These are phyloP conservation scores for Leishmania aethiopica DNA, from an alignment of 208 protist genomes.

Conservation along the genomic window DNA sequence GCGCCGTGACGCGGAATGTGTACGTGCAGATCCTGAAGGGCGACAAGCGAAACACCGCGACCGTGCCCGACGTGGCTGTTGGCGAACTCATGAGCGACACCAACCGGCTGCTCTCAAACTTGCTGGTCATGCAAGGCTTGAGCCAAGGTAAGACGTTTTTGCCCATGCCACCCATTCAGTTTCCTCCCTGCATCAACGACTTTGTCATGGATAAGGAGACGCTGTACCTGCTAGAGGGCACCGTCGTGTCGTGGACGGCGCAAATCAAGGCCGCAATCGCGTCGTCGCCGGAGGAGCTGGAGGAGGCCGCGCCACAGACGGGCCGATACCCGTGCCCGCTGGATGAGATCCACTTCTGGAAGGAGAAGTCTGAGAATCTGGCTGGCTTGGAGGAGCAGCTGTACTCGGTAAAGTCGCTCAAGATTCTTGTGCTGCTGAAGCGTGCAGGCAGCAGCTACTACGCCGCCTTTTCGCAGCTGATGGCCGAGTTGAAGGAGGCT, in stretches of 20 bases:
- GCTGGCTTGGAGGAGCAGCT: constrained; percentile 93
- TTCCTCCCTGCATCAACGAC: constrained; percentile 83
- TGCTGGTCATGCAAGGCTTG: constrained; percentile 93
- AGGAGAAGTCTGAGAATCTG: constrained; percentile 94
- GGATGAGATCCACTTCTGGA: constrained; percentile 96
- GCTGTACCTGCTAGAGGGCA: constrained; percentile 92
- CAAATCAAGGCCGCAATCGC: constrained; percentile 93
- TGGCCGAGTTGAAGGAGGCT: constrained; percentile 88
- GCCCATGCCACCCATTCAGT: constrained; percentile 89
- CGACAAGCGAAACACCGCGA: constrained; percentile 85
- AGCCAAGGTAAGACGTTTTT: constrained; percentile 94
- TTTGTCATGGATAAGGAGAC: constrained; percentile 86
- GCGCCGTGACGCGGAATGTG: constrained; percentile 82
- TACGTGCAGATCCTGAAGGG: constrained; percentile 88
- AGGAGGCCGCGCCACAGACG: constrained; percentile 57
- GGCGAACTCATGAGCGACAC: constrained; percentile 93
- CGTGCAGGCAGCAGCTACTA: constrained; percentile 92
- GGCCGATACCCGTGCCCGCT: constrained; percentile 89
- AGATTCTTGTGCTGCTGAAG: constrained; percentile 93
- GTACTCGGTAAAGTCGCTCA: constrained; percentile 90
- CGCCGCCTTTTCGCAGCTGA: constrained; percentile 84
- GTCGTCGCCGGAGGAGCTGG: constrained; percentile 86
- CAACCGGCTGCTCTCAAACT: constrained; percentile 82
- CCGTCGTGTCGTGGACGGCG: constrained; percentile 92
- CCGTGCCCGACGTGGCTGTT: constrained; percentile 92